phyloP scores from a whole-genome alignment of 805 yeast species.

The Jamesozyma lodderae region DNA sequence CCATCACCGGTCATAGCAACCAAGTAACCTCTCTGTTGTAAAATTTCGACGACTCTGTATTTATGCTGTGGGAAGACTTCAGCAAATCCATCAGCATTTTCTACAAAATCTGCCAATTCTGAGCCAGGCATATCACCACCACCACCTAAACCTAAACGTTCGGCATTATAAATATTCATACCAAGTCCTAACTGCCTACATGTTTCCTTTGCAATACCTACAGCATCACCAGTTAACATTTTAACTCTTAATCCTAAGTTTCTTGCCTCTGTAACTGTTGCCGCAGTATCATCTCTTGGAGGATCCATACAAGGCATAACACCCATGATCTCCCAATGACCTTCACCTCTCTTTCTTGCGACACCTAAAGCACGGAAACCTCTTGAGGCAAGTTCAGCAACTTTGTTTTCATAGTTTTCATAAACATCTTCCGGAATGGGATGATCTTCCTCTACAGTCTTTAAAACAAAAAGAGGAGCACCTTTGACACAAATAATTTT shows the following conservation, averaged over 20 bases:
- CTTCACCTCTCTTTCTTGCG: slow-evolving; percentile 97
- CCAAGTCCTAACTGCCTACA: slow-evolving; percentile 96
- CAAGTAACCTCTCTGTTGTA: slow-evolving; percentile 91
- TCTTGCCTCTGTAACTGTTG: slow-evolving; percentile 87
- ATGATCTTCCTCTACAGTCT: slow-evolving; percentile 95
- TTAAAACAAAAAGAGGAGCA: slow-evolving; percentile 93
- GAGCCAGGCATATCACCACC: slow-evolving; percentile 96
- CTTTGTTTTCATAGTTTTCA: slow-evolving; percentile 92
- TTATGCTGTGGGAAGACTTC: slow-evolving; percentile 98
- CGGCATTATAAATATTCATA: slow-evolving; percentile 93
- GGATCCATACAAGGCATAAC: slow-evolving; percentile 99
- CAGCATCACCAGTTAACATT: slow-evolving; percentile 99
- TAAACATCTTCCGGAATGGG: slow-evolving; percentile 89
- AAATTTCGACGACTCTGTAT: slow-evolving; percentile 89
- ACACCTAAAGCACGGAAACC: slow-evolving; percentile 98
- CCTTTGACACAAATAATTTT: slow-evolving; percentile 93
- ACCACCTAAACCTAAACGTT: slow-evolving; percentile 91
- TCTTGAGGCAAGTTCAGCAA: slow-evolving; percentile 94
- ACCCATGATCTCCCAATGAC: slow-evolving; percentile 95
- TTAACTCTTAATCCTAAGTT: slow-evolving; percentile 85
- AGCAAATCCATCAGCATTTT: slow-evolving; percentile 96
- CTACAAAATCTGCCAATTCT: slow-evolving; percentile 93
- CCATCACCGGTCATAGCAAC: slow-evolving; percentile 99
- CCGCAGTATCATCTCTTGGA: slow-evolving; percentile 96
- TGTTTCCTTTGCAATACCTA: slow-evolving; percentile 97